Evolutionary conservation across 306 rosid species (phyloP), one percentile per base, ranked within the genome.

Genomic region (Casuarina equisetifolia): DNA sequence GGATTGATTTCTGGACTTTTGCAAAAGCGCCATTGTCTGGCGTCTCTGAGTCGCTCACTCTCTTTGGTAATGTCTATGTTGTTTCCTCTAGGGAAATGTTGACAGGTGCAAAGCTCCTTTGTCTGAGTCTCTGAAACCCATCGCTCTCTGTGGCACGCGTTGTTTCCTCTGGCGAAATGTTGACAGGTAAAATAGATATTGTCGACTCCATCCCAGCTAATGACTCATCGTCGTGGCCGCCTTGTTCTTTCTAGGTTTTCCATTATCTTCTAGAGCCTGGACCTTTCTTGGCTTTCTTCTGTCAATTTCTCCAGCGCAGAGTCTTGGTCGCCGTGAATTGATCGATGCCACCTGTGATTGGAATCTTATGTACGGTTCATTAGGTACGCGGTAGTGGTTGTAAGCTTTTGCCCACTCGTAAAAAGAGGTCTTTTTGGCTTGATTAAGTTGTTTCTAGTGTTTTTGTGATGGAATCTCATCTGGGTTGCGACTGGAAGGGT

Each of bases 141-240:
- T 25, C 25, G 55, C 80, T 77, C 45, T 2, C 76, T 45, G 79
- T 79, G 89, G 85, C 84, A 72, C 68, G 83, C 72, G 11, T 68
- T 62, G 32, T 74, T 52, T 42, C 71, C 6, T 6, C 16, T 25
- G 3, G 32, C 32, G 32, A 25, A 25, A 25, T 25, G 6, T 55
- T 45, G 55, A 63, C 76, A 44, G 1, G 48, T 44, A 6, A 44
- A 4, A 9, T 46, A 48, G 51, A 9, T 52, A 52, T 52, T 73
- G 64, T 76, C 38, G 69, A 74, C 38, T 8, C 19, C 20, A 4
- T 39, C 12, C 35, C 16, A 9, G 11, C 78, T 81, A 89, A 86
- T 87, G 89, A 84, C 84, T 84, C 40, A 11, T 19, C 32, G 9
- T 8, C 20, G 1, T 25, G 50, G 19, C 20, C 42, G 73, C 48